A percentile compares a stretch with the other conserved stretches of the same genome.
phyloP scores from a whole-genome alignment of 768 basidiomycete species.

The Roridomyces roridus region DNA sequence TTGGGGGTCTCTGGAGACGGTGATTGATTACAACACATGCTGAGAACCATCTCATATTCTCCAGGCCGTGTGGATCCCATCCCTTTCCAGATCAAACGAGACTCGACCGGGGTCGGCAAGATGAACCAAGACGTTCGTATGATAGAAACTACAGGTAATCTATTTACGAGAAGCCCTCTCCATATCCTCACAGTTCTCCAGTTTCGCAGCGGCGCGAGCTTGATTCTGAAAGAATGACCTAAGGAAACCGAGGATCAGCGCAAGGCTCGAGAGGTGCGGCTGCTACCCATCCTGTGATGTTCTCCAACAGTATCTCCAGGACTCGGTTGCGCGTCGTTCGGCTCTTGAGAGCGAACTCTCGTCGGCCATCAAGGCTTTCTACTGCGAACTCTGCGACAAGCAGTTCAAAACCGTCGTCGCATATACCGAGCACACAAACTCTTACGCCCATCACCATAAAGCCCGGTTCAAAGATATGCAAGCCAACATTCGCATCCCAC shows the following conservation, averaged over 20 bases:
- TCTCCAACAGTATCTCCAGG: constrained; percentile 43
- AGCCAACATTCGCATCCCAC: constrained; percentile 68
- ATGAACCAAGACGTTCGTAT: constrained; percentile 78
- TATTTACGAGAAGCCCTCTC: neutral
- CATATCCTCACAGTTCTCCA: neutral
- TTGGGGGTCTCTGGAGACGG: constrained; percentile 81
- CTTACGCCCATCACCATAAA: constrained; percentile 88
- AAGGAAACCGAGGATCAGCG: constrained; percentile 85
- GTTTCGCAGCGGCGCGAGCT: constrained; percentile 82
- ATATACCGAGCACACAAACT: constrained; percentile 90
- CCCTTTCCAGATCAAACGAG: constrained; percentile 80
- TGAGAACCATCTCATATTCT: constrained; percentile 1
- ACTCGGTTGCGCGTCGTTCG: constrained; percentile 64
- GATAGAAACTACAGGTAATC: constrained; percentile 70
- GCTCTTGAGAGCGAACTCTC: constrained; percentile 75
- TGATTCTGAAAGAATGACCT: constrained; percentile 81
- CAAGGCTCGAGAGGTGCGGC: constrained; percentile 67
- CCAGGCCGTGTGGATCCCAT: constrained; percentile 83
- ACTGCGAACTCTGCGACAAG: constrained; percentile 84
- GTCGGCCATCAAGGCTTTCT: constrained; percentile 73
- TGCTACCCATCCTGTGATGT: neutral
- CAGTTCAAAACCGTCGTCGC: constrained; percentile 87
- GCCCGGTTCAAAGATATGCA: constrained; percentile 85
- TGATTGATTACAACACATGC: too few relatives aligned
- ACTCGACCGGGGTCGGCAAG: constrained; percentile 82